These are phyloP conservation scores for Larix sibirica DNA, from an alignment of 83 land plant genomes.

Conservation along the genomic window DNA sequence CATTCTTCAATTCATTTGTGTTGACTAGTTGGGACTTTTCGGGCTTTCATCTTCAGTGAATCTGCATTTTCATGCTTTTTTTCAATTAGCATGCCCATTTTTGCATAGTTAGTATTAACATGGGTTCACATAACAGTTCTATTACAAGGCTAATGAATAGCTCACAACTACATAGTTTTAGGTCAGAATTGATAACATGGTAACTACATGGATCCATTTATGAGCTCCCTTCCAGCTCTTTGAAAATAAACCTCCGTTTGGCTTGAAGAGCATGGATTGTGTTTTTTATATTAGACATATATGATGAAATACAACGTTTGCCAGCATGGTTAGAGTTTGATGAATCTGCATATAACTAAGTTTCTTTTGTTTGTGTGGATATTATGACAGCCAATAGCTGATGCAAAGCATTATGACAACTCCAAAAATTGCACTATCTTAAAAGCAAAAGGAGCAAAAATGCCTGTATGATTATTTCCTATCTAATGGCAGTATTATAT, in stretches of 20 bases:
- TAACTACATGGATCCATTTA: not conserved
- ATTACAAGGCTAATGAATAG: not conserved
- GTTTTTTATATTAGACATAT: not conserved
- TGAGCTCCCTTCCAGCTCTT: not conserved
- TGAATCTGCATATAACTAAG: not conserved
- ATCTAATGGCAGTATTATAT: not conserved
- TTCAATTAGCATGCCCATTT: not conserved
- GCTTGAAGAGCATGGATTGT: not conserved
- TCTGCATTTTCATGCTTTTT: not conserved
- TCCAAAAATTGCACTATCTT: slow-evolving; percentile 61
- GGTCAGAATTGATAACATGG: not conserved
- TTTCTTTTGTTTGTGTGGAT: not conserved
- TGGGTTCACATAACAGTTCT: not conserved
- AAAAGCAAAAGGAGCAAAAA: slow-evolving; percentile 76
- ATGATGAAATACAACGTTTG: not conserved
- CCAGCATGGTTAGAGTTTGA: not conserved
- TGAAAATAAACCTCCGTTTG: not conserved
- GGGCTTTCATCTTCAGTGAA: not conserved
- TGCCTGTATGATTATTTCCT: slow-evolving; percentile 41
- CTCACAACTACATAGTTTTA: not conserved
- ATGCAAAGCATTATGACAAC: slow-evolving; percentile 76
- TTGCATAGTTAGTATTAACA: not conserved
- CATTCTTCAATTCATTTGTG: not conserved
- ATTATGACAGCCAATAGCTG: slow-evolving; percentile 64
- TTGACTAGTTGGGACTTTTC: not conserved